Conservation (phyloP, 2,329 filamentous ascomycete genomes). For the Lojkania enalia region DNA sequence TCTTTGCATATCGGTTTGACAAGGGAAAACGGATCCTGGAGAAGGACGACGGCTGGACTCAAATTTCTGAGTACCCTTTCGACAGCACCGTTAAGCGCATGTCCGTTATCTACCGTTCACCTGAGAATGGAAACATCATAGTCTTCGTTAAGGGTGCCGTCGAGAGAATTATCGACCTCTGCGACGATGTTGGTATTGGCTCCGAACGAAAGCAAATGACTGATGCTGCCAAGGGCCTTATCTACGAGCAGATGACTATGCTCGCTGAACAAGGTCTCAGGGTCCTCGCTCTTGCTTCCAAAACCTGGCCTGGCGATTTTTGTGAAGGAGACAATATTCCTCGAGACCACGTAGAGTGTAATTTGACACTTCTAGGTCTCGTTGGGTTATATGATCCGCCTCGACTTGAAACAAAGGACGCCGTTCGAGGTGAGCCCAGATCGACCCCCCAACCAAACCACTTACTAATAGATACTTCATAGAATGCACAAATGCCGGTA, state of each 20-base stretch:
- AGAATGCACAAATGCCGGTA: constrained; percentile 44
- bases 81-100: constrained; percentile 25
- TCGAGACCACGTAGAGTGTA: constrained; percentile 8
- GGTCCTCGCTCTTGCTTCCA: constrained; percentile 22
- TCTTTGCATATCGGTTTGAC: constrained; percentile 25
- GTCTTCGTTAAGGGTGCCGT: constrained; percentile 25
- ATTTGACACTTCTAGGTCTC: constrained; percentile 59
- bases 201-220: constrained; percentile 8
- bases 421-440: constrained; percentile 29
- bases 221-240: constrained; percentile 13
- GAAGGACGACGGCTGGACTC: constrained; percentile 12
- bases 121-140: background rate
- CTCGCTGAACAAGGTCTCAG: constrained; percentile 24
- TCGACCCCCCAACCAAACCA: background rate
- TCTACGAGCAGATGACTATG: constrained; percentile 16
- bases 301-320: constrained; percentile 33
- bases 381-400: constrained; percentile 82
- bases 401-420: constrained; percentile 69
- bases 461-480: background rate
- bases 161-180: constrained; percentile 21
- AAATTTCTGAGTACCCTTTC: constrained; percentile 23
- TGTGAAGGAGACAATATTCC: constrained; percentile 28
- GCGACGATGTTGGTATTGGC: constrained; percentile 12
- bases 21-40: constrained; percentile 16
- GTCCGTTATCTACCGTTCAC: constrained; percentile 20